phyloP scores from a whole-genome alignment of 768 basidiomycete genomes.

The Neoboletus brunneissimus region DNA sequence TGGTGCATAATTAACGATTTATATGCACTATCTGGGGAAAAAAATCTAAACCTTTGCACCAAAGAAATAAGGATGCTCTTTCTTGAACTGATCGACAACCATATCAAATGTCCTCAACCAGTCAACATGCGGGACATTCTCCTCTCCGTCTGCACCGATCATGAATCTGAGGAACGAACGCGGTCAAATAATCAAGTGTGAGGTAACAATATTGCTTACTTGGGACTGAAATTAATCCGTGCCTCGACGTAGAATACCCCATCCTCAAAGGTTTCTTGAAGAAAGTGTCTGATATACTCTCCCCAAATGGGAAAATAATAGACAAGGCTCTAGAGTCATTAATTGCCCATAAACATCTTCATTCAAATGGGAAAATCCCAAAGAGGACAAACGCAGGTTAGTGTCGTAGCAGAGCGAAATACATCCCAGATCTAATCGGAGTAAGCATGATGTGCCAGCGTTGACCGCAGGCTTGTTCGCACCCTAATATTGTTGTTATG shows the following conservation, averaged over 20 bases:
- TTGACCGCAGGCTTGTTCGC: not conserved
- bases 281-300: constrained; percentile 61
- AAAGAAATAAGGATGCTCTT: constrained; percentile 57
- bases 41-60: constrained; percentile 53
- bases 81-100: constrained; percentile 54
- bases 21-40: not conserved
- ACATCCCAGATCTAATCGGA: constrained; percentile 68
- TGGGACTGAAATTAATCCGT: constrained; percentile 60
- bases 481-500: constrained; percentile 72
- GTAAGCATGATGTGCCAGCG: not conserved
- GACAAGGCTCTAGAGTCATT: constrained; percentile 34
- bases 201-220: constrained; percentile 36
- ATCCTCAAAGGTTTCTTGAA: constrained; percentile 61
- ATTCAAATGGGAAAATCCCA: not conserved
- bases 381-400: constrained; percentile 42
- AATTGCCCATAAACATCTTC: not conserved
- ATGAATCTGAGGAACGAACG: constrained; percentile 43
- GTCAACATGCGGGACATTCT: constrained; percentile 56
- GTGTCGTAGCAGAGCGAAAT: constrained; percentile 53
- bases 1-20: not conserved
- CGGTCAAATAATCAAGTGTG: not conserved
- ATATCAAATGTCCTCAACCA: constrained; percentile 55
- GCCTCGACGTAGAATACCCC: constrained; percentile 71
- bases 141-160: constrained; percentile 52
- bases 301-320: constrained; percentile 55